Evolutionary conservation across 75 land plant species (phyloP).

Genomic region (Sequoiadendron giganteum): DNA sequence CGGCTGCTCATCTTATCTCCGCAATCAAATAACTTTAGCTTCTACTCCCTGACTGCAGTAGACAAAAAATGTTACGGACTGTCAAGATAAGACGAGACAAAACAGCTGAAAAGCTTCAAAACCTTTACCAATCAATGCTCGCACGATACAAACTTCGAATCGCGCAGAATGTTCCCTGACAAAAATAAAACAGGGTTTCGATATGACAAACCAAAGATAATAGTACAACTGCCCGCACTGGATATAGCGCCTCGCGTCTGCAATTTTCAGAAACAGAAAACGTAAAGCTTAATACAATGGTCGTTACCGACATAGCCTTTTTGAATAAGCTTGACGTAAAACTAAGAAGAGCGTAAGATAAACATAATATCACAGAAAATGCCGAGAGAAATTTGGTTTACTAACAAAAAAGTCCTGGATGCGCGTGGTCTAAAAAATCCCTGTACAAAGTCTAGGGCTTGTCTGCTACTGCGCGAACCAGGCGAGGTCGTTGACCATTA

Average conservation of each 20-base stretch:
- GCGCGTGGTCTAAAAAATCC: neutral
- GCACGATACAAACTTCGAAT: neutral
- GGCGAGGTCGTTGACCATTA: neutral
- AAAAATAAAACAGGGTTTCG: neutral
- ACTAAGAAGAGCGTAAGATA: neutral
- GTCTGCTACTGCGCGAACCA: neutral
- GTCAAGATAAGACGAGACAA: neutral
- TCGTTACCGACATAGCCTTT: neutral
- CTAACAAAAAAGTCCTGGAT: neutral
- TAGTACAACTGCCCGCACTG: neutral
- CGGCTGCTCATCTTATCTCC: conserved; percentile 19
- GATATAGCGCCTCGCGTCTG: neutral
- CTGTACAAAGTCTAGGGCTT: neutral
- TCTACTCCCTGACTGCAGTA: neutral
- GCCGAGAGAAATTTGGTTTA: neutral
- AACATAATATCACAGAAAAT: neutral
- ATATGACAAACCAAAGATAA: neutral
- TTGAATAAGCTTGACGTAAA: neutral
- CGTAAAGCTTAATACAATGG: neutral
- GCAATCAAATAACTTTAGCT: neutral
- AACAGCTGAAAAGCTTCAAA: neutral
- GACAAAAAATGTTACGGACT: neutral
- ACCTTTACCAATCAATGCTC: neutral
- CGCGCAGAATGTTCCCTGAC: neutral
- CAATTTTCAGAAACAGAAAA: neutral